Base-by-base conservation (phyloP, 1,139 yeast species). In the Sugiyamaella sp. region DNA sequence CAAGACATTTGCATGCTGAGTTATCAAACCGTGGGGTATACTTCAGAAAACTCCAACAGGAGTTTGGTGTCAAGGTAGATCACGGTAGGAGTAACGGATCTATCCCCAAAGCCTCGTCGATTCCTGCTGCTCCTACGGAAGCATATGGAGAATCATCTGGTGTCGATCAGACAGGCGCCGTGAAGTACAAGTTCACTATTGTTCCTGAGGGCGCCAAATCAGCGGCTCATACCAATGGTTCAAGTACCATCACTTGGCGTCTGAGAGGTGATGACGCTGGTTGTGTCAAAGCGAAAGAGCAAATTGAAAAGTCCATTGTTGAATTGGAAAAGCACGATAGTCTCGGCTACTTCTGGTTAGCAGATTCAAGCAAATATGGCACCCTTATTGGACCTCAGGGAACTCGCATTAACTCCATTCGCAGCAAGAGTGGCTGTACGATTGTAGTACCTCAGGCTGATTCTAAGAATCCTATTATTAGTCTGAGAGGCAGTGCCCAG, bases 351-450 rank as follows among this genome's bases (percentile, higher is more conserved):
- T 63, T 82, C 55, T 79, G 81, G 78, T 66, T 77, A 35, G 71
- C 80, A 27, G 73, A 76, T 49, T 67, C 78, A n/a, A 65, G 69
- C 33, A 68, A 70, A 48, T 80, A 80, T 64, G 79, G 86, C 55
- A 80, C 78, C 69, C 76, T 89, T 49, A 80, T 89, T 62, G 97
- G 97, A 4, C 84, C 89, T 20, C 85, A 81, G 63, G 97, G 97
- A 46, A 71, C 84, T 33, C 83, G 80, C 60, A 78, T 89, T 64
- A 82, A 80, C 64, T 74, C 74, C 59, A 79, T 89, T 56, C 82
- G 95, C 71, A 74, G 74, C 41, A 74, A 78, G 58, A 74, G 86
- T 19, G 82, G 80, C 41, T 77, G 86, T 50, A 77, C 80, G 58
- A 80, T 88, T 61, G 77, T 77, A 51, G 81, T 87, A 54, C 95